Evolutionary conservation across 257 asterid genomes (phyloP), one percentile per base, ranked within the genome.

Genomic region (Solanum bulbocastanum): DNA sequence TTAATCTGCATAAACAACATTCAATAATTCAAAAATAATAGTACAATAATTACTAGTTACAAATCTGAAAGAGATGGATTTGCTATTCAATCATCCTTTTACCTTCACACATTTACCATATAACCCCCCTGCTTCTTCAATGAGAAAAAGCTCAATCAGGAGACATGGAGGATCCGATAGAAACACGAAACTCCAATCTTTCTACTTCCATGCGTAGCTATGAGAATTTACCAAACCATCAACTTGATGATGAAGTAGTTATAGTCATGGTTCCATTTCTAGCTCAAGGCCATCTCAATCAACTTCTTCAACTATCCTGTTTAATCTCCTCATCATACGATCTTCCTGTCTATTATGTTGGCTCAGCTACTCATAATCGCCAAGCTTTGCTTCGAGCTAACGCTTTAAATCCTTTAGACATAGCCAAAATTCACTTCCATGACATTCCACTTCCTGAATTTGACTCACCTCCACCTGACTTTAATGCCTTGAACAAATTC

Each of bases 291-390:
- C 88, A 88, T 89, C 93, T 90, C 68, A 92, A 93, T n/a, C 94
- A 92, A 86, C 88, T 92, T 32, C 91, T 93, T 16, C 95, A 91
- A 73, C 86, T 90, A 60, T 76, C 93, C 32, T 86, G 86, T 68
- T 86, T 93, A 56, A 37, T 91, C n/a, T 69, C 40, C 52, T 86
- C 95, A 84, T 62, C 93, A 5, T 52, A 83, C 88, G 40, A 9
- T 13, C 85, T 90, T 40, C 92, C 93, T 5, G 91, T 92, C 13
- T 69, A 90, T 89, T 92, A 89, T 44, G 90, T 89, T 2, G 91
- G 91, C 86, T 82, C 94, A 6, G 62, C 94, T 32, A 81, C 82
- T 84, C 91, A 88, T 91, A 92, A 85, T 87, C 93, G 88, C 37
- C 94, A 94, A 84, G 95, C 93, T 79, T 62, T 39, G 42, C 25